Conservation (phyloP, 768 basidiomycete species). For the Boletus speciosus region DNA sequence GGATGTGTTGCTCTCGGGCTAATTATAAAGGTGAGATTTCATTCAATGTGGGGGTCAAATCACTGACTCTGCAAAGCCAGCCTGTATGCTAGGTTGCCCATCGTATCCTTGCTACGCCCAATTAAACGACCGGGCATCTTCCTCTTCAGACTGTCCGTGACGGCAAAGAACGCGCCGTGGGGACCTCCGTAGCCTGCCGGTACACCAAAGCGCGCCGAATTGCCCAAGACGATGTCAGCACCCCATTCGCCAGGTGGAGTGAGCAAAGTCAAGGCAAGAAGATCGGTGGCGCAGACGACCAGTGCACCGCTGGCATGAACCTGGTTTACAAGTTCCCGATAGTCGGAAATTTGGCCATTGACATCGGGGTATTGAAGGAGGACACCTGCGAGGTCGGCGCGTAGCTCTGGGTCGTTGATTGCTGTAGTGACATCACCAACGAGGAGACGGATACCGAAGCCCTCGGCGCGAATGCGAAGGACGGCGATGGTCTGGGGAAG, state of each 20-base stretch:
- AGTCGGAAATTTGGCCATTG: slow-evolving; percentile 79
- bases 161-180: slow-evolving; percentile 96
- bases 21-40: slow-evolving; percentile 6
- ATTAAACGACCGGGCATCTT: slow-evolving; percentile 99
- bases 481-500: slow-evolving; percentile 89
- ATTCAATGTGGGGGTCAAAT: not conserved
- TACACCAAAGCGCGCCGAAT: slow-evolving; percentile 95
- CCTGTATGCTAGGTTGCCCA: slow-evolving; percentile 86
- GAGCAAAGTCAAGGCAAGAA: slow-evolving; percentile 87
- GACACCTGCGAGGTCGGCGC: slow-evolving; percentile 74
- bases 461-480: slow-evolving; percentile 85
- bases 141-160: slow-evolving; percentile 86
- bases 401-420: slow-evolving; percentile 50
- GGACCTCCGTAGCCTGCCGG: slow-evolving; percentile 97
- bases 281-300: slow-evolving; percentile 85
- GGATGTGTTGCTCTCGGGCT: slow-evolving; percentile 97
- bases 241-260: slow-evolving; percentile 99
- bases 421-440: slow-evolving; percentile 57
- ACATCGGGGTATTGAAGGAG: slow-evolving; percentile 94
- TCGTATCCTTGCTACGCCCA: slow-evolving; percentile 80
- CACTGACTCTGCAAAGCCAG: slow-evolving; percentile 89
- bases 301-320: slow-evolving; percentile 77
- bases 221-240: slow-evolving; percentile 92
- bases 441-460: slow-evolving; percentile 84
- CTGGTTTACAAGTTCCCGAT: slow-evolving; percentile 55